Percentiles rank a stretch among this genome's conserved stretches.
Evolutionary conservation across 108 stramenopile genomes (phyloP).

Genomic region (Parmales sp.): DNA sequence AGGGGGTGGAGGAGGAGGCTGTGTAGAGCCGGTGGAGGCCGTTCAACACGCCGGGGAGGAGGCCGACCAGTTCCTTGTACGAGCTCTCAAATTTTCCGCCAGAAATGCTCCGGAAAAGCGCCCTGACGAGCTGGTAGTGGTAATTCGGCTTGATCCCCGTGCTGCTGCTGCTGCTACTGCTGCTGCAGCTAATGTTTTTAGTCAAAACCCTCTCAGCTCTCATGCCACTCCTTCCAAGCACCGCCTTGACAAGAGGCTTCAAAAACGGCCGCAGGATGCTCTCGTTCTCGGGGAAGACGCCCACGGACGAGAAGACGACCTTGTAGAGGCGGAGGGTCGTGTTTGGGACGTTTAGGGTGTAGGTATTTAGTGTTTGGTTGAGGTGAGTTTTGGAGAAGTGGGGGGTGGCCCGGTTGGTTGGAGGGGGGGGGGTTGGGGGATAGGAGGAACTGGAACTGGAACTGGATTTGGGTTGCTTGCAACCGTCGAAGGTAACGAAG

Average conservation of each 20-base stretch:
- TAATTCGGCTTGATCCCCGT: no score
- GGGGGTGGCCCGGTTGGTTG: neutral
- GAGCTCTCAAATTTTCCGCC: slow-evolving; percentile 85
- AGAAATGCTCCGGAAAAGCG: slow-evolving; percentile 75
- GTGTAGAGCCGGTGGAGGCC: slow-evolving; percentile 57
- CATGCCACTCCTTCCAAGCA: no score
- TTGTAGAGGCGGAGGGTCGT: slow-evolving; percentile 49
- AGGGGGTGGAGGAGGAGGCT: slow-evolving; percentile 26
- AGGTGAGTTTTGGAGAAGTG: neutral
- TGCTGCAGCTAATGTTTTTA: no score
- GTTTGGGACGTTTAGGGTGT: slow-evolving; percentile 16
- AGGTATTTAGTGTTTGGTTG: neutral
- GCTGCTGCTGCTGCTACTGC: no score
- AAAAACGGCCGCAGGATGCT: slow-evolving; percentile 67
- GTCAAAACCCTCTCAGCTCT: no score
- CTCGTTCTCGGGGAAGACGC: slow-evolving; percentile 77
- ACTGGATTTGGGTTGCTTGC: no score
- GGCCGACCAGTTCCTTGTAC: slow-evolving; percentile 63
- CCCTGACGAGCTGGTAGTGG: slow-evolving; percentile 61
- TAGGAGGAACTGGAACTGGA: neutral
- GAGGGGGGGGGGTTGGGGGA: neutral
- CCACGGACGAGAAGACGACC: slow-evolving; percentile 66
- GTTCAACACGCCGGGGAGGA: slow-evolving; percentile 66
- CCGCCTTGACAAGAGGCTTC: no score
- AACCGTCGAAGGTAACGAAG: no score